A percentile compares a stretch with the other conserved stretches of the same genome.
phyloP scores from a whole-genome alignment of 257 asterid species.

The Datura wrightii region DNA sequence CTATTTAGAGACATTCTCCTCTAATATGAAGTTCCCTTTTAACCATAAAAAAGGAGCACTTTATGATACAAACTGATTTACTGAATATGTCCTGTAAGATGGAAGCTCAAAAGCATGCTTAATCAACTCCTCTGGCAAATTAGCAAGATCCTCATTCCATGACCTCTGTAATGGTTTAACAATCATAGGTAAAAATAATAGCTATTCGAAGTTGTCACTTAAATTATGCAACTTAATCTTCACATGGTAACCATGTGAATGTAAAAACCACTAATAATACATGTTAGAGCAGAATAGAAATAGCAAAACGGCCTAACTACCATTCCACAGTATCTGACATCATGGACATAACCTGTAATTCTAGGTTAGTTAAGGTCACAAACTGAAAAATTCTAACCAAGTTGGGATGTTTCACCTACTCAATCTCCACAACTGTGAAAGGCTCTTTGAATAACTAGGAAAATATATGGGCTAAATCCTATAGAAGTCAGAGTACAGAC shows the following conservation, averaged over 20 bases:
- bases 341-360: not conserved
- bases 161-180: slow-evolving; percentile 54
- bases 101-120: slow-evolving; percentile 63
- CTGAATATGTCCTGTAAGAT: slow-evolving; percentile 54
- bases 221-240: slow-evolving; percentile 9
- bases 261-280: not conserved
- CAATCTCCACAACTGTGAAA: not conserved
- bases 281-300: not conserved
- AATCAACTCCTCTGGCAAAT: slow-evolving; percentile 46
- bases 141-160: slow-evolving; percentile 45
- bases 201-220: not conserved
- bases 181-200: not conserved
- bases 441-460: not conserved
- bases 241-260: slow-evolving; percentile 15
- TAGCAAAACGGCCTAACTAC: not conserved
- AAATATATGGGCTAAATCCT: not conserved
- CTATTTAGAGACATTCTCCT: slow-evolving; percentile 38
- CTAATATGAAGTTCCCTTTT: not conserved
- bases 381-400: slow-evolving; percentile 5
- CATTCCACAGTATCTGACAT: not conserved
- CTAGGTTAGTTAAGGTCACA: not conserved
- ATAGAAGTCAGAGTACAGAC: not conserved
- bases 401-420: slow-evolving; percentile 24
- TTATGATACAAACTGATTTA: slow-evolving; percentile 26
- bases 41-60: slow-evolving; percentile 20